phyloP scores from a whole-genome alignment of 2,329 filamentous ascomycete genomes.

The Penicillium sp. region DNA sequence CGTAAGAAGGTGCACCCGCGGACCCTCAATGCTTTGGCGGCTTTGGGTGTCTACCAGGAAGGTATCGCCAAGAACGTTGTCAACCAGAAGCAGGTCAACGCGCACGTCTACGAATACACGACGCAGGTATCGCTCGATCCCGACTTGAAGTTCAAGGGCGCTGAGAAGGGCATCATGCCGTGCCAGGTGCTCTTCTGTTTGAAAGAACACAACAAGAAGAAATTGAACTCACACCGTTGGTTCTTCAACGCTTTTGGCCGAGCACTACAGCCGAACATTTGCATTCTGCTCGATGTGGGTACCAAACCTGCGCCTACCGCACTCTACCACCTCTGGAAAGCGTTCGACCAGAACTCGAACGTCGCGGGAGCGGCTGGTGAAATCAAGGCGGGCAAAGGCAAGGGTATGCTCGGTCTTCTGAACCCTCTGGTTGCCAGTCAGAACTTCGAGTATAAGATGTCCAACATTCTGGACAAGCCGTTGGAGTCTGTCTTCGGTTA shows the following conservation, averaged over 20 bases:
- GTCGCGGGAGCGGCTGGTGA: constrained; percentile 94
- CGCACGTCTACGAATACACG: too few relatives aligned
- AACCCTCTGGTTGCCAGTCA: constrained; percentile 94
- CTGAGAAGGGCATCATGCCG: constrained; percentile 95
- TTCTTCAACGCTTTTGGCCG: constrained; percentile 98
- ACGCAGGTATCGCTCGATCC: too few relatives aligned
- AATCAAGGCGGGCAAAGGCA: constrained; percentile 94
- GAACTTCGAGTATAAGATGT: constrained; percentile 99
- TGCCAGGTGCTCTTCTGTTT: constrained; percentile 98
- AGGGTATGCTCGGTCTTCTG: constrained; percentile 70
- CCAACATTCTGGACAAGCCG: constrained; percentile 95
- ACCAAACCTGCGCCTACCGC: constrained; percentile 82
- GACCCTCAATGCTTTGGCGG: too few relatives aligned
- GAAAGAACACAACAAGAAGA: constrained; percentile 95
- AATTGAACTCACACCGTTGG: constrained; percentile 97
- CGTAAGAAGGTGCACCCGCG: too few relatives aligned
- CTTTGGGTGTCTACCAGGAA: too few relatives aligned
- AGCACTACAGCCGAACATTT: constrained; percentile 88
- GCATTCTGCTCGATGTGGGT: constrained; percentile 91
- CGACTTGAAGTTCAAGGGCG: too few relatives aligned
- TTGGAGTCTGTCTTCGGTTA: constrained; percentile 96
- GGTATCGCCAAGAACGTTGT: too few relatives aligned
- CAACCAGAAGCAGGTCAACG: too few relatives aligned
- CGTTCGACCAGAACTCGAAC: constrained; percentile 94
- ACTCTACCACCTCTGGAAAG: constrained; percentile 97